Conservation (phyloP, 768 basidiomycete genomes). For the Boletus insuetus region DNA sequence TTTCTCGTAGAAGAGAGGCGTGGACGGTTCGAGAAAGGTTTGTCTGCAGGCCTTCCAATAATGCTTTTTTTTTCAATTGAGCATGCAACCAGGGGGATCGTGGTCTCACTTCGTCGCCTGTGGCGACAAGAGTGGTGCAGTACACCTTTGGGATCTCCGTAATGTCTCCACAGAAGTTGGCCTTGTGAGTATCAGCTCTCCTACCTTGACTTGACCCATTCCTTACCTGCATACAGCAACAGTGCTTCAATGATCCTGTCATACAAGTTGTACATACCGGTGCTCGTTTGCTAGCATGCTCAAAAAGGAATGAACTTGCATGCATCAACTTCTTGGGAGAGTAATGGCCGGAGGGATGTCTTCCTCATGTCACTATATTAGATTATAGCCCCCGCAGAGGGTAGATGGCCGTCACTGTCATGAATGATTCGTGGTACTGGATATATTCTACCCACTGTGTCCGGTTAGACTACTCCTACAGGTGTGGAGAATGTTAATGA, state of each 20-base stretch:
- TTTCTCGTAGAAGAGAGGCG: constrained; percentile 36
- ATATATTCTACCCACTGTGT: not conserved
- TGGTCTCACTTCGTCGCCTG: constrained; percentile 40
- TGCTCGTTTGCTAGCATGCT: constrained; percentile 36
- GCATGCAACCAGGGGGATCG: constrained; percentile 18
- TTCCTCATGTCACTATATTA: not conserved
- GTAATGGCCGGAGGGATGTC: not conserved
- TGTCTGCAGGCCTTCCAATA: not conserved
- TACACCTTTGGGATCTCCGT: constrained; percentile 50
- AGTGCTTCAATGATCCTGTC: constrained; percentile 37
- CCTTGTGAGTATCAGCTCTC: constrained; percentile 18
- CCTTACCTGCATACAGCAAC: constrained; percentile 25
- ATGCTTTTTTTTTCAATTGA: constrained; percentile 18
- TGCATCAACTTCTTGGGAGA: constrained; percentile 24
- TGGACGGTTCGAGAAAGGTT: constrained; percentile 47
- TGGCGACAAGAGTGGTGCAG: constrained; percentile 40
- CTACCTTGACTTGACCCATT: not conserved
- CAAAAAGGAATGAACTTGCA: constrained; percentile 37
- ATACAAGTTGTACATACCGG: constrained; percentile 37
- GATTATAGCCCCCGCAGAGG: too few species aligned
- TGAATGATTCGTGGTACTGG: not conserved
- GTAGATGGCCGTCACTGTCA: too few species aligned
- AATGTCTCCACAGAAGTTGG: constrained; percentile 28
- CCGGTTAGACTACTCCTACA: not conserved
- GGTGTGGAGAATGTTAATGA: not conserved